phyloP scores from a whole-genome alignment of 192 early-diverging fungal genomes.

The Rhizophagus prolifer region DNA sequence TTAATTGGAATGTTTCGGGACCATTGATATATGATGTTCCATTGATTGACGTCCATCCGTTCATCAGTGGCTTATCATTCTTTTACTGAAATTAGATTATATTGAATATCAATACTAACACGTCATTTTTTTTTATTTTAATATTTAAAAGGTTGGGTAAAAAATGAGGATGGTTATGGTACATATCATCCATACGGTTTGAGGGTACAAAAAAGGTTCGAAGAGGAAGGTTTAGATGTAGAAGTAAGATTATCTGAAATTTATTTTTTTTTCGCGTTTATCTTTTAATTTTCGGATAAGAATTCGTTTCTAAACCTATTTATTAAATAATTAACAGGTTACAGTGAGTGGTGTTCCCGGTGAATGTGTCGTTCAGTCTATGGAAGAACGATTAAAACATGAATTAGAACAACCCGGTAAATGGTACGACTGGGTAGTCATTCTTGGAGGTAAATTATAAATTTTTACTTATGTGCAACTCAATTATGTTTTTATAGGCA shows the following conservation, averaged over 20 bases:
- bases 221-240: constrained; percentile 30
- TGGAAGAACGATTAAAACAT: constrained; percentile 30
- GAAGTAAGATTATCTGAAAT: constrained; percentile 2
- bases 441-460: constrained; percentile 19
- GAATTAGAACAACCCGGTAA: constrained; percentile 31
- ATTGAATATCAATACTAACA: not conserved
- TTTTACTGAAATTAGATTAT: not conserved
- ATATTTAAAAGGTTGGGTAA: constrained; percentile 1
- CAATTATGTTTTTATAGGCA: too few species aligned
- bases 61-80: not conserved
- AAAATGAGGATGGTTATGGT: constrained; percentile 18
- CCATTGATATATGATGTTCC: too few species aligned
- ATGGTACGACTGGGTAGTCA: constrained; percentile 31
- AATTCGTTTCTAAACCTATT: not conserved
- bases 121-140: not conserved
- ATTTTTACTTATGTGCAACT: not conserved
- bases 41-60: not conserved
- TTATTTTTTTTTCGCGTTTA: not conserved
- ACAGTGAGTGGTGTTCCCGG: constrained; percentile 30
- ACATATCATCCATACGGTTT: constrained; percentile 29
- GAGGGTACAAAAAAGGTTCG: constrained; percentile 24
- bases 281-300: not conserved
- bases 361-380: constrained; percentile 16
- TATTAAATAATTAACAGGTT: constrained; percentile 13
- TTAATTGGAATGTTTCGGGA: too few species aligned